phyloP scores from a whole-genome alignment of 2,329 filamentous ascomycete genomes.

The Zymoseptoria tritici region DNA sequence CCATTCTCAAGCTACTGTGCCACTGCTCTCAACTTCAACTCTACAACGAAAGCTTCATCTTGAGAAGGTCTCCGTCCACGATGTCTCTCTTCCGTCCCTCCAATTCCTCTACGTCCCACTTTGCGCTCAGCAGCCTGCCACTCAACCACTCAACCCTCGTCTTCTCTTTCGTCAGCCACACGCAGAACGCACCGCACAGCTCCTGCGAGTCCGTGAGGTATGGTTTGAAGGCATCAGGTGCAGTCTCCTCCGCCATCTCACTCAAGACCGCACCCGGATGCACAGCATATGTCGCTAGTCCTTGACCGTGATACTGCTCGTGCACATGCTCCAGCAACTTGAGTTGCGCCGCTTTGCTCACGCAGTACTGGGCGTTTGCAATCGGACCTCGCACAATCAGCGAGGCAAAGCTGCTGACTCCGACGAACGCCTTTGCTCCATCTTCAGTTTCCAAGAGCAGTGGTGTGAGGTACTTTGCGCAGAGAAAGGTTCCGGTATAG shows the following conservation, averaged over 20 bases:
- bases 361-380: conserved; percentile 34
- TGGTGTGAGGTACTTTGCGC: conserved; percentile 25
- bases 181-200: conserved; percentile 29
- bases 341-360: conserved; percentile 33
- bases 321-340: conserved; percentile 34
- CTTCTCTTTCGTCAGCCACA: conserved; percentile 28
- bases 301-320: conserved; percentile 28
- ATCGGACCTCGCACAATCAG: conserved; percentile 33
- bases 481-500: conserved; percentile 24
- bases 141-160: conserved; percentile 30
- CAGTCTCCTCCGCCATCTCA: conserved; percentile 28
- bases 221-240: conserved; percentile 27
- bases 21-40: not conserved
- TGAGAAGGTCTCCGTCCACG: conserved; percentile 30
- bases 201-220: conserved; percentile 26
- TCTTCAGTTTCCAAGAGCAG: conserved; percentile 11
- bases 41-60: conserved; percentile 21
- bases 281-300: conserved; percentile 27
- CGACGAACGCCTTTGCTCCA: conserved; percentile 28
- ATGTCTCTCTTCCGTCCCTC: conserved; percentile 29
- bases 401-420: conserved; percentile 27
- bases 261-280: conserved; percentile 34
- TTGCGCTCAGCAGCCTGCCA: conserved; percentile 31
- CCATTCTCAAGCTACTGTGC: too few species aligned
- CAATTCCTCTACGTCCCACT: conserved; percentile 34